Evolutionary conservation across 2,329 filamentous ascomycete species (phyloP), one percentile per base, ranked within the genome.

Genomic region (Pseudocercospora pini-densiflorae): DNA sequence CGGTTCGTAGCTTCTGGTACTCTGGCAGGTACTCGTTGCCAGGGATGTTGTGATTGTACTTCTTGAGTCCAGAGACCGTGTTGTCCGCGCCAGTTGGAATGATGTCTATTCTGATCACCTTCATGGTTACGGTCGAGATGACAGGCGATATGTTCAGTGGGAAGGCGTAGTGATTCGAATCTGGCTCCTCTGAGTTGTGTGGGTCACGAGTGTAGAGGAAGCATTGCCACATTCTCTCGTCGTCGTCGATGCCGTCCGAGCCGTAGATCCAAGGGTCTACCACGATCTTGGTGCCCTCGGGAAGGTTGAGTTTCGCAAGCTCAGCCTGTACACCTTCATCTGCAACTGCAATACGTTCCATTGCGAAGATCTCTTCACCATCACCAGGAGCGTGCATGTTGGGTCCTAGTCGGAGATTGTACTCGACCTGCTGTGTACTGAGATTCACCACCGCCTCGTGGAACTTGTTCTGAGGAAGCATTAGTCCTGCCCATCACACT

Each of bases 21-120:
- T 83, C 80, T 3, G 74, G 74, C 33, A 75, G 71, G 40, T 88
- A 88, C 68, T 88, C 86, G 71, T 87, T 85, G 64, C 84, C 75
- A 40, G 82, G 69, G 36, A 81, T 68, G 23, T 74, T 75, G 23
- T 76, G 73, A 14, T 70, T 73, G 64, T 81, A 76, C 0, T 79
- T 81, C 70, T 82, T 77, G 8, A 73, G 79, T 82, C 75, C 68
- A 12, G 73, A 51, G 12, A 58, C 31, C 23, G 75, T 73, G n/a
- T 66, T 68, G 31, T 73, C 74, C 8, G 72, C 73, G 19, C 76
- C 76, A 61, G 75, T 77, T 3, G 76, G 71, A 8, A 76, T 65
- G 59, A 65, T 67, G 54, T 77, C 75, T n/a, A 77, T 76, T 1
- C 75, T 71, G 23, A 76, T 70, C 51, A 77, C 69, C 59, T 77